A percentile compares a stretch with the other conserved stretches of the same genome.
Conservation (phyloP, 106 monocot genomes). For the Dendrobium officinale region DNA sequence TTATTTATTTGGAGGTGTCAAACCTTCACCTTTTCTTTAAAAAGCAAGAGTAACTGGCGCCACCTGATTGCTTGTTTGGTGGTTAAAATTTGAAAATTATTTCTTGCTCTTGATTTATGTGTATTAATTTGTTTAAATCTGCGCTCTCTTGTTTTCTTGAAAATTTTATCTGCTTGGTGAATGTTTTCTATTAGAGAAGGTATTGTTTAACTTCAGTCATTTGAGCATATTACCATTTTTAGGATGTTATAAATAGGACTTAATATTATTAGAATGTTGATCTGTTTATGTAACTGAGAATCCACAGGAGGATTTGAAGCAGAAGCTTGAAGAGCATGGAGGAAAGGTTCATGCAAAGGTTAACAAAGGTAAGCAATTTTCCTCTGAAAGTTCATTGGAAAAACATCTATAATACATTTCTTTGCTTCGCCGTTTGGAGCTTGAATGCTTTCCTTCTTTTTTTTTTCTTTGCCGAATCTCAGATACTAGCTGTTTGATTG, state of each 20-base stretch:
- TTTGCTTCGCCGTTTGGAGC: neutral
- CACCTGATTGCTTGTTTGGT: neutral
- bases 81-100: neutral
- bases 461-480: conserved; percentile 6
- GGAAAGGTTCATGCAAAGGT: conserved; percentile 55
- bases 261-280: neutral
- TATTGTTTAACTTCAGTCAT: neutral
- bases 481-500: conserved; percentile 82
- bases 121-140: neutral
- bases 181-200: neutral
- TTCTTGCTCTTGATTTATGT: neutral
- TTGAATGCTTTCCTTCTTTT: neutral
- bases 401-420: neutral
- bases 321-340: conserved; percentile 58
- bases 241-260: neutral
- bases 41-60: neutral
- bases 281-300: conserved; percentile 12
- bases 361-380: conserved; percentile 43
- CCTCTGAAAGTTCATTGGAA: neutral
- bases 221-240: neutral
- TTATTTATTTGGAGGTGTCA: neutral
- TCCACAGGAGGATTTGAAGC: conserved; percentile 58
- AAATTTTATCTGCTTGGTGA: neutral
- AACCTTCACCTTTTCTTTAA: neutral
- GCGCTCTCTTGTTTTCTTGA: neutral